A percentile compares a stretch with the other conserved stretches of the same genome.
Evolutionary conservation across 768 basidiomycete species (phyloP).

Genomic region (Russula compacta): DNA sequence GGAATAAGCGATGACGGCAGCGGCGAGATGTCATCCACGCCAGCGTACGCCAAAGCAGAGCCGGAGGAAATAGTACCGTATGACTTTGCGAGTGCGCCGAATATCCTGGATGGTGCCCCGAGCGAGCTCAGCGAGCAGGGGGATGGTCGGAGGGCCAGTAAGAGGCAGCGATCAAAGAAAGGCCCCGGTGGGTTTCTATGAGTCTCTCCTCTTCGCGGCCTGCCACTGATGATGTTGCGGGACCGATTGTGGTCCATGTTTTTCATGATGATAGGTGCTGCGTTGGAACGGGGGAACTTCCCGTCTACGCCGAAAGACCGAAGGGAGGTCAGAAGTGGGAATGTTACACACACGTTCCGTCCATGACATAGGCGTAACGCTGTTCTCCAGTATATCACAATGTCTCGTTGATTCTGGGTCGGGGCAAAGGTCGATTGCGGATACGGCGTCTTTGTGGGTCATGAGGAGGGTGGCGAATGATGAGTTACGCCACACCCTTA

Average conservation of each 20-base stretch:
- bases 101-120: constrained; percentile 54
- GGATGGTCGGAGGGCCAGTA: constrained; percentile 23
- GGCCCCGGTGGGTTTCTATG: background rate
- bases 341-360: constrained; percentile 29
- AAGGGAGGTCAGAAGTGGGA: constrained; percentile 29
- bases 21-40: constrained; percentile 12
- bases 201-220: background rate
- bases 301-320: constrained; percentile 27
- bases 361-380: background rate
- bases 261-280: constrained; percentile 10
- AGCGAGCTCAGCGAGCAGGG: constrained; percentile 30
- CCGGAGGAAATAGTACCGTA: constrained; percentile 36
- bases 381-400: background rate
- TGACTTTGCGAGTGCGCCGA: constrained; percentile 60
- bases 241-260: no score
- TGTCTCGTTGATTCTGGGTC: background rate
- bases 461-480: no score
- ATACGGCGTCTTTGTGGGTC: no score
- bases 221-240: background rate
- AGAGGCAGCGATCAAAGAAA: constrained; percentile 33
- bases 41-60: constrained; percentile 20
- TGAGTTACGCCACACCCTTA: no score
- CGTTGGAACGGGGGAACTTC: constrained; percentile 25
- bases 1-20: constrained; percentile 18
- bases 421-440: no score